phyloP scores from a whole-genome alignment of 2,329 filamentous ascomycete genomes.

The Fusarium armeniacum region DNA sequence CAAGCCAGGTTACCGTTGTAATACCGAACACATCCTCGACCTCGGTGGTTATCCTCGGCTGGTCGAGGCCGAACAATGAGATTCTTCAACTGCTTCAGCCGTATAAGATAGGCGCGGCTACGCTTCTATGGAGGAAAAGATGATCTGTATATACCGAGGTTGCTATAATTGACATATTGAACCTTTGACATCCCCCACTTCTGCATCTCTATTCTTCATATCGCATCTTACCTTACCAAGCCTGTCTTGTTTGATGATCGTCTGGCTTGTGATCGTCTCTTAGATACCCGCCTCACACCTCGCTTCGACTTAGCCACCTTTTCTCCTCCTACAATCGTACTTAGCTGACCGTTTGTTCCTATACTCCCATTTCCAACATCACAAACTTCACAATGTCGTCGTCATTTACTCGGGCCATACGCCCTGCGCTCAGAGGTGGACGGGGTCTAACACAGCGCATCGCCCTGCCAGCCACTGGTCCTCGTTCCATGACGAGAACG shows the following conservation, averaged over 20 bases:
- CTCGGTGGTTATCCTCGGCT: slow-evolving; percentile 50
- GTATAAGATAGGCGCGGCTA: slow-evolving; percentile 29
- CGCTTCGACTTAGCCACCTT: slow-evolving; percentile 8
- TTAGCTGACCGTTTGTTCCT: slow-evolving; percentile 6
- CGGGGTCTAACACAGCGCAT: slow-evolving; percentile 54
- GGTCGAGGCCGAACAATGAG: slow-evolving; percentile 34
- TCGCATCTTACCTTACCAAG: slow-evolving; percentile 2
- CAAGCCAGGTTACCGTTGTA: slow-evolving; percentile 36
- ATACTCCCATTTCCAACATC: neutral
- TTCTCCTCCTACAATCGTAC: neutral
- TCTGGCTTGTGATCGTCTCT: slow-evolving; percentile 43
- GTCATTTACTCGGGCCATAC: slow-evolving; percentile 64
- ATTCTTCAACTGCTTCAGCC: slow-evolving; percentile 40
- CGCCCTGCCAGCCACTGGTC: slow-evolving; percentile 35
- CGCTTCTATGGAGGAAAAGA: neutral
- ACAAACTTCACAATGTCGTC: slow-evolving; percentile 55
- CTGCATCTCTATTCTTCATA: slow-evolving; percentile 1
- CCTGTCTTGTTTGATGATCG: slow-evolving; percentile 11
- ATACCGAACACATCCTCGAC: slow-evolving; percentile 37
- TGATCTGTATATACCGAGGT: slow-evolving; percentile 31
- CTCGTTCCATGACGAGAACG: slow-evolving; percentile 44
- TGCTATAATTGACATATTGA: slow-evolving; percentile 15
- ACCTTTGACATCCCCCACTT: neutral
- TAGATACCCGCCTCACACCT: slow-evolving; percentile 30
- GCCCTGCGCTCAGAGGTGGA: slow-evolving; percentile 65